Evolutionary conservation across 2,329 filamentous ascomycete genomes (phyloP).

Genomic region (Colletotrichum costaricense): DNA sequence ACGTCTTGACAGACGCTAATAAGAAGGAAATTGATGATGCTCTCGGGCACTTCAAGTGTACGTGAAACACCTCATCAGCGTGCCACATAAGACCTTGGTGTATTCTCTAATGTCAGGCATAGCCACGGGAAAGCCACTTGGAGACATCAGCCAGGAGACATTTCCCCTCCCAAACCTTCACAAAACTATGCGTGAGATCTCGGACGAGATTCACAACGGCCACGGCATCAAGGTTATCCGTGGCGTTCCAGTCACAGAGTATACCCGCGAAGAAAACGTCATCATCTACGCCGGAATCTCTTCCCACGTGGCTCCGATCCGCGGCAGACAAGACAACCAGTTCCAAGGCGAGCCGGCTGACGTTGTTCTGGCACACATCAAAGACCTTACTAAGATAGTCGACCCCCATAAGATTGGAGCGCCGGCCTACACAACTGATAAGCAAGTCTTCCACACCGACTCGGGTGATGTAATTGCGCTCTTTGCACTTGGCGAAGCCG

Average conservation of each 20-base stretch:
- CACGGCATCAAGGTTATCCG: conserved; percentile 72
- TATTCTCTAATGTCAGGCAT: not conserved
- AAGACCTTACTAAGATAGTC: conserved; percentile 61
- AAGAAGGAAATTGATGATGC: conserved; percentile 57
- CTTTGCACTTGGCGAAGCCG: conserved; percentile 63
- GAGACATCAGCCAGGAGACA: conserved; percentile 50
- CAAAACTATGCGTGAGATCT: conserved; percentile 60
- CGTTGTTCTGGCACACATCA: conserved; percentile 70
- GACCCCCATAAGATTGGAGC: conserved; percentile 58
- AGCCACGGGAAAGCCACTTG: conserved; percentile 10
- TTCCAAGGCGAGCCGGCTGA: conserved; percentile 59
- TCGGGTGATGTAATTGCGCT: conserved; percentile 69
- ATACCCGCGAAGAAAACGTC: conserved; percentile 67
- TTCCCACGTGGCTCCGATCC: conserved; percentile 64
- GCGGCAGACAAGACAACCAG: conserved; percentile 63
- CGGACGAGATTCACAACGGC: conserved; percentile 65
- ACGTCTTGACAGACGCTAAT: conserved; percentile 57
- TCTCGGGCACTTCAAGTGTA: conserved; percentile 33
- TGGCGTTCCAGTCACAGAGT: conserved; percentile 63
- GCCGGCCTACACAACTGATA: conserved; percentile 70
- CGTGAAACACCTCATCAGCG: not conserved
- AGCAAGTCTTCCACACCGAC: conserved; percentile 73
- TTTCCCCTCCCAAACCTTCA: conserved; percentile 68
- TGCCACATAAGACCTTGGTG: not conserved
- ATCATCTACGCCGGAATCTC: conserved; percentile 71